Base-by-base conservation (phyloP, 208 protist genomes). In the Leishmania braziliensis region DNA sequence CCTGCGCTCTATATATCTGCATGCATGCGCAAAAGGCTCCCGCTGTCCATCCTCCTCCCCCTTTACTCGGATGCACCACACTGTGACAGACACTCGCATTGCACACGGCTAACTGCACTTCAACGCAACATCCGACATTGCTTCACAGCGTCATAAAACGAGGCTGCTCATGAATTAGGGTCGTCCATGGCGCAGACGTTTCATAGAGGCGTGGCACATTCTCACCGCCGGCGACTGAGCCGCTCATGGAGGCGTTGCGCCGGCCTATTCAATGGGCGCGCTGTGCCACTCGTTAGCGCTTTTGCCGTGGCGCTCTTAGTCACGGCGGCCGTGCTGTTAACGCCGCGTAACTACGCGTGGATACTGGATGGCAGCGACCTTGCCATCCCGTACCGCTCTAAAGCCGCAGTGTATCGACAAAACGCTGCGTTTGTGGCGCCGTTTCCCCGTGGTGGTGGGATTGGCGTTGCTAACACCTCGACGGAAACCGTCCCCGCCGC, bases 311-410 rank as follows among this genome's bases (percentile, higher is more conserved):
- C 18, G 36, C 68, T 72, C 9, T 6, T 51, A 33, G 43, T 51
- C 29, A 8, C 8, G 16, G 39, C 5, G 2, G 29, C 68, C 18
- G 26, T 50, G 46, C 18, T 6, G 6, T 18, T 72, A 33, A 14
- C 43, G 12, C n/a, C 68, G 2, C 71, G 56, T n/a, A 26, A 33
- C 51, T n/a, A 63, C 60, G 46, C 18, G 1, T 60, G 76, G 9
- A 18, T 84, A 18, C 18, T 46, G 18, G 81, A 84, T n/a, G 81
- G 81, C 29, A 26, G 62, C 43, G 43, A 4, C 5, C 77, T 85
- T 33, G 2, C 9, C 63, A 70, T 82, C 3, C 82, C 82, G 1
- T 85, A 82, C 53, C 10, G 12, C 33, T 84, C 81, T 48, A 20
- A 33, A 6, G 54, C 76, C 23, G 69, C 62, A 20, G 48, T 10